These are phyloP conservation scores for Thermomyces lanuginosus DNA, from an alignment of 2,329 filamentous ascomycete genomes.

Conservation along the genomic window DNA sequence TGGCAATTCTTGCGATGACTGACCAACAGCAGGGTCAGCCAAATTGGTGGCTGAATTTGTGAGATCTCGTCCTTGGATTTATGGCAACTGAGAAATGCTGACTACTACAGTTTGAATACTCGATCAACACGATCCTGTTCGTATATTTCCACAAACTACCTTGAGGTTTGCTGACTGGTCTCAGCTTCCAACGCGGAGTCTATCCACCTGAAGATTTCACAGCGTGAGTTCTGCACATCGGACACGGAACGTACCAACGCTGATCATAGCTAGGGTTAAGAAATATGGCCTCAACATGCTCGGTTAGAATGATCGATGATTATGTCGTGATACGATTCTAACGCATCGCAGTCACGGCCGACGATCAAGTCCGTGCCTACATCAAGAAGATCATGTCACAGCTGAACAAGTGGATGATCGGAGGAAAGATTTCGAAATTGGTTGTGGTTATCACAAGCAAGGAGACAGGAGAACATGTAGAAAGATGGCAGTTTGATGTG, in stretches of 20 bases:
- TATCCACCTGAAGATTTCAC: constrained; percentile 95
- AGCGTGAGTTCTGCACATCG: constrained; percentile 41
- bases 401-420: constrained; percentile 93
- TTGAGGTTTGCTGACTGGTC: constrained; percentile 10
- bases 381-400: constrained; percentile 99
- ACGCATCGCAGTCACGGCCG: constrained; percentile 53
- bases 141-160: constrained; percentile 31
- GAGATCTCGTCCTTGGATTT: constrained; percentile 24
- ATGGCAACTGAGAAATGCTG: constrained; percentile 23
- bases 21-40: constrained; percentile 41
- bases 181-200: constrained; percentile 64
- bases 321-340: constrained; percentile 7
- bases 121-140: constrained; percentile 93
- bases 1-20: constrained; percentile 10
- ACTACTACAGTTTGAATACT: constrained; percentile 62
- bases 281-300: constrained; percentile 99
- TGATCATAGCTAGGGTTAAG: constrained; percentile 48
- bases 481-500: constrained; percentile 96
- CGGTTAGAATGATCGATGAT: constrained; percentile 31
- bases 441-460: constrained; percentile 95
- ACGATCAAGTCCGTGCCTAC: constrained; percentile 97
- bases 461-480: constrained; percentile 88
- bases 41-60: constrained; percentile 94
- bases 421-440: constrained; percentile 90
- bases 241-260: background rate